Conservation (phyloP, 768 basidiomycete species). For the Russula sp. region DNA sequence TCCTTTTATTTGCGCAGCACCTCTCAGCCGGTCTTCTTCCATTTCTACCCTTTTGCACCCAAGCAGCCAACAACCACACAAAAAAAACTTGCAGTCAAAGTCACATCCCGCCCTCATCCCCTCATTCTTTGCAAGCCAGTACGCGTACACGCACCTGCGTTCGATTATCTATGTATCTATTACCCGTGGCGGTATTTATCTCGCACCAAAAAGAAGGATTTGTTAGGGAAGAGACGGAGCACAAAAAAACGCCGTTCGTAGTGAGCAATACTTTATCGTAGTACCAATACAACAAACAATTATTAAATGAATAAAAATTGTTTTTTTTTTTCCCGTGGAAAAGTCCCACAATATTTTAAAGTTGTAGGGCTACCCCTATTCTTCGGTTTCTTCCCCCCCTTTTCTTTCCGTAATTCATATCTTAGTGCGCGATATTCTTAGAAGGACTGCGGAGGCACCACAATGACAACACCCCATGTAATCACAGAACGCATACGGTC, state of each 20-base stretch:
- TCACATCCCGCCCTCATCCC: neutral
- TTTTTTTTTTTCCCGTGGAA: slow-evolving; percentile 10
- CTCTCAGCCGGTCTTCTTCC: slow-evolving; percentile 9
- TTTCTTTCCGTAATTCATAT: neutral
- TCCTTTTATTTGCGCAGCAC: slow-evolving; percentile 1
- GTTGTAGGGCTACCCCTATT: neutral
- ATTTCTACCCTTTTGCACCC: neutral
- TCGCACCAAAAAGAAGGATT: slow-evolving; percentile 25
- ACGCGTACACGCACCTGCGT: slow-evolving; percentile 14
- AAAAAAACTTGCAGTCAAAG: slow-evolving; percentile 11
- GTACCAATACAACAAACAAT: slow-evolving; percentile 15
- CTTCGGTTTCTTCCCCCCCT: neutral
- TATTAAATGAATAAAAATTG: slow-evolving; percentile 4
- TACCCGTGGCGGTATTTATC: slow-evolving; percentile 28
- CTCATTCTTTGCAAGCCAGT: slow-evolving; percentile 18
- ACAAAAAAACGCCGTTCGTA: slow-evolving; percentile 13
- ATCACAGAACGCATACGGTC: neutral
- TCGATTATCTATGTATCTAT: slow-evolving; percentile 30
- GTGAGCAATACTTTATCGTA: slow-evolving; percentile 21
- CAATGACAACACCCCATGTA: neutral
- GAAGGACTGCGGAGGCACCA: neutral
- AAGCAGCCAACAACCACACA: slow-evolving; percentile 2
- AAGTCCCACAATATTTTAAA: neutral
- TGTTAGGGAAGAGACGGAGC: slow-evolving; percentile 2
- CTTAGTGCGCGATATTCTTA: too few species aligned